phyloP scores from a whole-genome alignment of 2,329 filamentous ascomycete genomes.

The Penicillium sp. region DNA sequence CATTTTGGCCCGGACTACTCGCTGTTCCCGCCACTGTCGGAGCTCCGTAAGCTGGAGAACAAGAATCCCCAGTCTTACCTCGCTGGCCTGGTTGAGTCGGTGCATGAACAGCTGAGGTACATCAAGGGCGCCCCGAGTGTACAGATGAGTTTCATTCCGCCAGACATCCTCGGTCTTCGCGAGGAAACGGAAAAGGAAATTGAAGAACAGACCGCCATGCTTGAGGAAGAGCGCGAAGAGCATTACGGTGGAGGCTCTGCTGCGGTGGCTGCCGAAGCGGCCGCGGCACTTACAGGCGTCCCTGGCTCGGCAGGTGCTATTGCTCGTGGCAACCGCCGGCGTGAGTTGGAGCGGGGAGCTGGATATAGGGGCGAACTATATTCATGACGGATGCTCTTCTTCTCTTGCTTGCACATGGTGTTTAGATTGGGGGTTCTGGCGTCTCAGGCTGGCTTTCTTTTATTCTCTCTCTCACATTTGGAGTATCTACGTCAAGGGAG shows the following conservation, averaged over 20 bases:
- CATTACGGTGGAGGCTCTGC: conserved; percentile 35
- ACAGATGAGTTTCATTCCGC: conserved; percentile 78
- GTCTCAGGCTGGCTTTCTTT: neutral
- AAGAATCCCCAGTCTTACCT: conserved; percentile 78
- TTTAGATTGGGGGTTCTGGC: conserved; percentile 4
- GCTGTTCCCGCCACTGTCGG: conserved; percentile 84
- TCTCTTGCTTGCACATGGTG: conserved; percentile 6
- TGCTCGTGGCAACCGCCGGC: conserved; percentile 33
- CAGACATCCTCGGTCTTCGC: conserved; percentile 66
- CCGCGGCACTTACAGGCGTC: conserved; percentile 7
- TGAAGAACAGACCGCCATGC: conserved; percentile 46
- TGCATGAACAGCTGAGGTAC: conserved; percentile 84
- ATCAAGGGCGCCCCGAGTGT: conserved; percentile 84
- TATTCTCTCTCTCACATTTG: conserved; percentile 3
- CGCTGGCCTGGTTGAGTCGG: conserved; percentile 72
- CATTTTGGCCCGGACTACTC: conserved; percentile 88
- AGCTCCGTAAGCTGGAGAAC: conserved; percentile 69
- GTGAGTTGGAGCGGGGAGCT: conserved; percentile 41
- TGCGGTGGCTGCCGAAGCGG: conserved; percentile 13
- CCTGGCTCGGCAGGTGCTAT: conserved; percentile 30
- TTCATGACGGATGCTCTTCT: conserved; percentile 27
- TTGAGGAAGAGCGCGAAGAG: conserved; percentile 48
- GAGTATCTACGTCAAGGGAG: conserved; percentile 3
- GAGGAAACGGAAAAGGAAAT: conserved; percentile 54
- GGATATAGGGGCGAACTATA: conserved; percentile 44